Base-by-base conservation (phyloP, 1,284 basidiomycete genomes). In the Porogramme epimiltina region DNA sequence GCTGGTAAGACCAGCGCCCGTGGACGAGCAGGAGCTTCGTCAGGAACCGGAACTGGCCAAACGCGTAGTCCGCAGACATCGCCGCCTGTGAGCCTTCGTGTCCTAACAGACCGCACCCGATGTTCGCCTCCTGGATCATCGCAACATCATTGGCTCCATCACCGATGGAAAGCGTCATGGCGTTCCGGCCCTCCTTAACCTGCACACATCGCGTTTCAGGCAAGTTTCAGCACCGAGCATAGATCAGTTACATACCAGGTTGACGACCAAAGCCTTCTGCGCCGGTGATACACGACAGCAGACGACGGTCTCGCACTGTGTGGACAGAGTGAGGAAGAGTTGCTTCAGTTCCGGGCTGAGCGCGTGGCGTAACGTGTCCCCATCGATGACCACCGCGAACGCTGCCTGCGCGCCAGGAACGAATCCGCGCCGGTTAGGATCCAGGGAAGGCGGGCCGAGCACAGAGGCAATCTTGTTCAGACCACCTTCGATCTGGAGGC, bases 61-160 rank as follows among this genome's bases (percentile, higher is more conserved):
- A 95, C 1, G 95, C 95, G 62, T 98, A 98, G 71, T 98, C 96
- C 15, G 96, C 95, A 20, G 94, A 97, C 95, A 98, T 98, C 40
- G 95, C 95, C 22, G 96, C 96, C 71, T 99, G 96, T 20, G 94
- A 95, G 48, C 96, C 96, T 70, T 99, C 96, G 41, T 96, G 82
- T 47, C 96, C 96, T 56, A 94, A 85, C 23, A 98, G 79, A 23
- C 96, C 96, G 64, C 95, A 94, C 4, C 96, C 96, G 60, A 97
- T 88, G 69, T 98, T 96, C 31, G 96, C 96, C 66, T 98, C 95
- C 70, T 99, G 96, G 59, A 99, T 99, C 93, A 96, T 96, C 3
- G 93, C 93, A 10, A 96, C 93, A 64, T 96, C 94, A 64, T 95
- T 96, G 15, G 93, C 93, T 49, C 96, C 96, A 63, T 99, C 96